Base-by-base conservation (phyloP, 768 basidiomycete species). In the Clitopilus passeckerianus region DNA sequence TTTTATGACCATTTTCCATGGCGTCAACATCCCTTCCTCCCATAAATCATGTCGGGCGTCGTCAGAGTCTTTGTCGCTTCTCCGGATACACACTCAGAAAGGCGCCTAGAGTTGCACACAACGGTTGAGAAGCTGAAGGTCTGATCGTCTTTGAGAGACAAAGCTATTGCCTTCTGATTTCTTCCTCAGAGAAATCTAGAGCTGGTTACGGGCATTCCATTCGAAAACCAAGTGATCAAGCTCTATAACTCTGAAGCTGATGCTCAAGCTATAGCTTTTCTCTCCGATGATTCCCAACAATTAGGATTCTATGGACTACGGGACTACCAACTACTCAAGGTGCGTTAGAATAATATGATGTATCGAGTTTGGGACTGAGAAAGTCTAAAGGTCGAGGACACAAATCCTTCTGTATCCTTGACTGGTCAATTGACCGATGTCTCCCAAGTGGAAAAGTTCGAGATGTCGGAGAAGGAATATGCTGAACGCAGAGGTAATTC, bases 371-470 rank as follows among this genome's bases (percentile, higher is more conserved):
- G 41, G n/a, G 20, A 58, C 61, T 53, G 55, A 37, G 61, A 6
- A 60, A 59, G 34, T 55, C 34, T 53, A 10, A 63, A 92, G 91
- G 83, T 91, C 9, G 75, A 79, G 60, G 91, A 96, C 66, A 84
- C 80, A 18, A 85, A 97, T 68, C 93, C 95, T 7, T 79, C 87
- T 1, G 74, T 72, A 0, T 86, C 88, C 34, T 80, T 91, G 54
- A 90, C 90, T 0, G 95, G 95, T 1, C 93, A 95, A 69, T 82
- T 91, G 56, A 83, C 87, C 7, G 95, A 97, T 71, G 80, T 91
- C 1, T 86, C 87, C 0, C 85, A 88, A 72, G 93, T 97, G 1
- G 87, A 97, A 24, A 97, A 98, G 70, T 98, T 94, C 64, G 96
- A 97, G 76, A 72, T 98, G 55, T 87, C 86, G 7, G 80, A 86